Base-by-base conservation (phyloP, 768 basidiomycete species). In the Zangia roseola region DNA sequence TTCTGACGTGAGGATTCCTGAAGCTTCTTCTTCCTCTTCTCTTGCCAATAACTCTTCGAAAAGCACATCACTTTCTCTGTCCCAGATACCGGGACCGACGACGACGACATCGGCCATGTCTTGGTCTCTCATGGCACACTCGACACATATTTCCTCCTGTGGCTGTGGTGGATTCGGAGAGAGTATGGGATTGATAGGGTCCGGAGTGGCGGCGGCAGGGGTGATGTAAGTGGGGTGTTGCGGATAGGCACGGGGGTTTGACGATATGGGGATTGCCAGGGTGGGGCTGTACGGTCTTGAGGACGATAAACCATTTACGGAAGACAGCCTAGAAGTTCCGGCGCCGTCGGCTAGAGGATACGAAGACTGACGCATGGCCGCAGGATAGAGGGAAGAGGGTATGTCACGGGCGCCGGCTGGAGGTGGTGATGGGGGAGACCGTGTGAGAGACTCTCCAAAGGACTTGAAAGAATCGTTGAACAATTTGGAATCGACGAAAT, bases 101-200 rank as follows among this genome's bases (percentile, higher is more conserved):
- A 97, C 97, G 65, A 90, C 81, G 21, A 99, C 92, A 65, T 97
- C 94, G 9, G 86, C 91, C 88, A 99, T 92, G 65, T 99, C 97
- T 63, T 95, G 83, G 68, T 99, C 97, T 26, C 97, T 85, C 94
- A 98, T 98, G 49, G 97, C 88, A 63, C 97, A 99, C 68, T 98
- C 97, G 30, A 97, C 76, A 59, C 95, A 99, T 25, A 97, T 73
- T 66, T 98, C 95, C 58, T 90, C 88, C 55, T 80, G 83, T 10
- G 70, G 73, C 5, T 60, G 62, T 24, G 69, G 80, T 20, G 75
- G 80, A 13, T 73, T 73, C 26, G 83, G 80, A 0, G 79, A 76
- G 58, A 80, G 83, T 5, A 83, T 76, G 4, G 85, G 78, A 52
- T 85, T 83, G 41, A 84, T 74, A 35, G 84, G 74, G 43, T 75